phyloP scores from a whole-genome alignment of 2,329 filamentous ascomycete genomes.

The Fonsecaea nubica region DNA sequence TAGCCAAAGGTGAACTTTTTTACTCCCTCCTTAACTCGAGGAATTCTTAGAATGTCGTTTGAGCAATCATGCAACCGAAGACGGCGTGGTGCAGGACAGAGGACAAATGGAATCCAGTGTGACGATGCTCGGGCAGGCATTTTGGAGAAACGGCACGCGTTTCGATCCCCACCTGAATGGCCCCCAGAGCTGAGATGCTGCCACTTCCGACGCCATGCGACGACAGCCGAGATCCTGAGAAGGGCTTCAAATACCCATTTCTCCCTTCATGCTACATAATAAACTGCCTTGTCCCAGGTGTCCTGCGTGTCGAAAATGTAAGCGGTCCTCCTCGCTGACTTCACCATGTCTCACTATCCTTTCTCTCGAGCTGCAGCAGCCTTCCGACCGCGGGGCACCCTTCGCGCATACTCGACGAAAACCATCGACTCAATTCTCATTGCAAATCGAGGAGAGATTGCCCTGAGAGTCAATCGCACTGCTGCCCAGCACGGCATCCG shows the following conservation, averaged over 20 bases:
- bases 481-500: slow-evolving; percentile 86
- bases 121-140: slow-evolving; percentile 8
- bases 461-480: slow-evolving; percentile 87
- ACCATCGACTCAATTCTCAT: slow-evolving; percentile 64
- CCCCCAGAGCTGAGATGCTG: not conserved
- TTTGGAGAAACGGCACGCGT: slow-evolving; percentile 3
- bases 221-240: slow-evolving; percentile 24
- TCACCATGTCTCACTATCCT: slow-evolving; percentile 24
- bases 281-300: not conserved
- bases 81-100: slow-evolving; percentile 4
- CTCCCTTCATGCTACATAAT: not conserved
- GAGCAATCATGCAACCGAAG: slow-evolving; percentile 3
- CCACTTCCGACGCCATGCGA: slow-evolving; percentile 25
- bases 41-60: not conserved
- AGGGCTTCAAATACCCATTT: not conserved
- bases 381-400: slow-evolving; percentile 16
- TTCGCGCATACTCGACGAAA: slow-evolving; percentile 24
- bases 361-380: slow-evolving; percentile 27
- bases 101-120: slow-evolving; percentile 11
- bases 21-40: not conserved
- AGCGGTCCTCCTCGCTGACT: not conserved
- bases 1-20: not conserved
- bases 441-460: slow-evolving; percentile 96
- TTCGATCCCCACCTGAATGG: slow-evolving; percentile 6
- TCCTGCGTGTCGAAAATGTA: slow-evolving; percentile 9